Conservation (phyloP, 2,329 filamentous ascomycete species). For the Neopestalotiopsis sp. region DNA sequence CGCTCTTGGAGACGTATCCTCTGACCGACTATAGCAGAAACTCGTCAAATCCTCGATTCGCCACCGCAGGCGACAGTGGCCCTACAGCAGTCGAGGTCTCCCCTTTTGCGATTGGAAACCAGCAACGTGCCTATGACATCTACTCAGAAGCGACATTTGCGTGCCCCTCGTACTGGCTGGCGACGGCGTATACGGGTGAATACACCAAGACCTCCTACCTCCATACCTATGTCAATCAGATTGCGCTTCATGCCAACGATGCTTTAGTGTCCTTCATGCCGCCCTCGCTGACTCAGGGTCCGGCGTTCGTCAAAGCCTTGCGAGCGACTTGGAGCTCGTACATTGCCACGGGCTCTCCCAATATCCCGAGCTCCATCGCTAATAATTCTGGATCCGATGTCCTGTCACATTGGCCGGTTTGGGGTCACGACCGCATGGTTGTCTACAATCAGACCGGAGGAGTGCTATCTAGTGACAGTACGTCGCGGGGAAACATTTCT, state of each 20-base stretch:
- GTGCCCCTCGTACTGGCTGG: slow-evolving; percentile 52
- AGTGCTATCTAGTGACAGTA: not conserved
- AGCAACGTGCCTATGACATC: slow-evolving; percentile 58
- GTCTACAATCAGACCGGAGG: slow-evolving; percentile 3
- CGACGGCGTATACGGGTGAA: not conserved
- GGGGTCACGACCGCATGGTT: slow-evolving; percentile 4
- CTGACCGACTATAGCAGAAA: slow-evolving; percentile 40
- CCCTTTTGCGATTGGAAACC: slow-evolving; percentile 54
- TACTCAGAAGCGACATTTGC: slow-evolving; percentile 60
- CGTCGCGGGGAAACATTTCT: not conserved
- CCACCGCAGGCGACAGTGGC: slow-evolving; percentile 42
- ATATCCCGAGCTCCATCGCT: not conserved
- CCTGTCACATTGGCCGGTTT: not conserved
- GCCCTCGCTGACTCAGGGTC: not conserved
- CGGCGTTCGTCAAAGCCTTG: not conserved
- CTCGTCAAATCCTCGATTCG: slow-evolving; percentile 45
- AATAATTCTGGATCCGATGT: not conserved
- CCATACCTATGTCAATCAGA: not conserved
- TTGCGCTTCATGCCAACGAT: not conserved
- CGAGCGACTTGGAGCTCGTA: not conserved
- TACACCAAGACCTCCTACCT: not conserved
- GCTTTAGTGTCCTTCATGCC: not conserved
- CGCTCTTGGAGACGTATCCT: slow-evolving; percentile 37
- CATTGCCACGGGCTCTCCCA: not conserved
- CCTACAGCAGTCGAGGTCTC: slow-evolving; percentile 37